phyloP scores from a whole-genome alignment of 2,329 filamentous ascomycete genomes.

The Exophiala bonariae region DNA sequence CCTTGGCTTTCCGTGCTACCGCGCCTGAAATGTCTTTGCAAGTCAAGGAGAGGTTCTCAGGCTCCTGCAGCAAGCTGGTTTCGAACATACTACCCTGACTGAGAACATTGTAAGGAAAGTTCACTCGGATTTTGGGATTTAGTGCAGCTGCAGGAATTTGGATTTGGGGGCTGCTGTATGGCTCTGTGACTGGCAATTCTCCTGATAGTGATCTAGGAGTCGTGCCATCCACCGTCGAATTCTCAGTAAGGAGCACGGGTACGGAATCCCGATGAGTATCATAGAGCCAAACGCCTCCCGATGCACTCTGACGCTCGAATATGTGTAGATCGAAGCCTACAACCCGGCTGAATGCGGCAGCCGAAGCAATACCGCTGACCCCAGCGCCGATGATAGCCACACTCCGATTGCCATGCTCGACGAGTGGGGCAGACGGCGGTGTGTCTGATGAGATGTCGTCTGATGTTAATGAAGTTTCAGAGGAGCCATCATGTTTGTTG shows the following conservation, averaged over 20 bases:
- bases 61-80: not conserved
- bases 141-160: not conserved
- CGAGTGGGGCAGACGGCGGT: not conserved
- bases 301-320: not conserved
- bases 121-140: not conserved
- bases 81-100: not conserved
- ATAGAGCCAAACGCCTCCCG: not conserved
- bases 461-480: not conserved
- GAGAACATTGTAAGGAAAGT: not conserved
- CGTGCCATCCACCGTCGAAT: not conserved
- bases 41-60: not conserved
- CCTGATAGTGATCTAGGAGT: not conserved
- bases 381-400: conserved; percentile 1
- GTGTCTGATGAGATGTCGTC: not conserved
- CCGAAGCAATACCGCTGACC: not conserved
- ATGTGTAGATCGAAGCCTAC: not conserved
- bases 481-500: not conserved
- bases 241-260: not conserved
- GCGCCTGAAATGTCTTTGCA: not conserved
- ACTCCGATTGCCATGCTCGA: not conserved
- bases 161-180: not conserved
- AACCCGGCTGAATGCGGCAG: not conserved
- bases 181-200: not conserved
- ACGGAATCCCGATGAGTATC: too few species aligned
- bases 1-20: not conserved